Conservation (phyloP, 371 early-diverging fungal species). For the Lichtheimia ramosa region DNA sequence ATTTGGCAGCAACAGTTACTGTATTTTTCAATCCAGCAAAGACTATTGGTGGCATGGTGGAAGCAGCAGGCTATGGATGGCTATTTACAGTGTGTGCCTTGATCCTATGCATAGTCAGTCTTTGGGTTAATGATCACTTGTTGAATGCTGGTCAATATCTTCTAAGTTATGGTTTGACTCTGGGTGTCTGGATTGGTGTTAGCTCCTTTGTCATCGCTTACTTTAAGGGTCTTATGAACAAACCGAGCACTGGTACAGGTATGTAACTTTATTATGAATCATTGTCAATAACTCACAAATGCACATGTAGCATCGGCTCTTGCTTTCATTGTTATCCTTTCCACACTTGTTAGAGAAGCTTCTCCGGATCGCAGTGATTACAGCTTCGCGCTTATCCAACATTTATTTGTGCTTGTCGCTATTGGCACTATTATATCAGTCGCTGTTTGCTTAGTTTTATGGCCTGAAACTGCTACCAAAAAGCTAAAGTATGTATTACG, state of each 20-base stretch:
- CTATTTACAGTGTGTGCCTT: slow-evolving; percentile 50
- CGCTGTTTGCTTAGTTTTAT: slow-evolving; percentile 50
- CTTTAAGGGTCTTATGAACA: slow-evolving; percentile 55
- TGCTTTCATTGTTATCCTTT: slow-evolving; percentile 56
- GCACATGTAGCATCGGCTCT: slow-evolving; percentile 48
- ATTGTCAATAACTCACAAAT: not conserved
- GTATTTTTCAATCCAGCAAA: slow-evolving; percentile 70
- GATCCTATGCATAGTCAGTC: slow-evolving; percentile 43
- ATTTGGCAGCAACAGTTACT: slow-evolving; percentile 60
- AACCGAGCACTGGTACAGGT: slow-evolving; percentile 54
- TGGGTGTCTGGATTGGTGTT: slow-evolving; percentile 58
- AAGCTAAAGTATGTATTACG: slow-evolving; percentile 44
- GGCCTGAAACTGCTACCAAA: slow-evolving; percentile 62
- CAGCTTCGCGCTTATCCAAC: slow-evolving; percentile 43
- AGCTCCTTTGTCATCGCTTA: slow-evolving; percentile 61
- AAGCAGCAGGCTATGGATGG: slow-evolving; percentile 57
- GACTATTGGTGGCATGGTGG: slow-evolving; percentile 63
- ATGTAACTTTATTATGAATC: not conserved
- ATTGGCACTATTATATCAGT: slow-evolving; percentile 55
- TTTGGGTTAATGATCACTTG: slow-evolving; percentile 51
- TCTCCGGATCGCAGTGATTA: slow-evolving; percentile 42
- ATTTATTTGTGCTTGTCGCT: slow-evolving; percentile 41
- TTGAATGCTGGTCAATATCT: slow-evolving; percentile 40
- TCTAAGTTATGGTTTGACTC: slow-evolving; percentile 47
- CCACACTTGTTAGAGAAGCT: slow-evolving; percentile 47